Conservation (phyloP, 331 rosid species). For the Ulmus americana region DNA sequence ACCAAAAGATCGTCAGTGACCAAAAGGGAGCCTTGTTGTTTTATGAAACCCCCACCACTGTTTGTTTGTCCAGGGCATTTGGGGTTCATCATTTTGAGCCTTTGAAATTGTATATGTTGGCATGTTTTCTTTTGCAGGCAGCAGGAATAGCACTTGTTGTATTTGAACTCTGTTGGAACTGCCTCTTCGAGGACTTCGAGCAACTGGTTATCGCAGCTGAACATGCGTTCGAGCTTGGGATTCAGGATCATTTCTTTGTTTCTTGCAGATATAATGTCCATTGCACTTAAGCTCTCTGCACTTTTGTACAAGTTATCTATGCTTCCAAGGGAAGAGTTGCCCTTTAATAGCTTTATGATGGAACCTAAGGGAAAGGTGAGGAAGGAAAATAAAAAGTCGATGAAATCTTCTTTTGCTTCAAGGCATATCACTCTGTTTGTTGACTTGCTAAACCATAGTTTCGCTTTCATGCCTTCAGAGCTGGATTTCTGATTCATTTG, state of each 20-base stretch:
- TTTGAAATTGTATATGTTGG: not conserved
- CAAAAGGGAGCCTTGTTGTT: constrained; percentile 3
- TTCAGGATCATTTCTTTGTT: constrained; percentile 3
- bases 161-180: not conserved
- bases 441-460: constrained; percentile 8
- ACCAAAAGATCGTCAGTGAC: constrained; percentile 7
- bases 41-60: constrained; percentile 12
- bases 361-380: constrained; percentile 15
- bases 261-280: not conserved
- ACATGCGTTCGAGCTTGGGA: constrained; percentile 17
- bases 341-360: constrained; percentile 3
- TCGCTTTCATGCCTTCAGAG: not conserved
- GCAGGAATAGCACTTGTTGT: constrained; percentile 1
- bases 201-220: constrained; percentile 4
- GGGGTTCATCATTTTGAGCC: constrained; percentile 10
- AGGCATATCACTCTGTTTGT: constrained; percentile 1
- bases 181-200: constrained; percentile 5
- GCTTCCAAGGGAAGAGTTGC: constrained; percentile 12
- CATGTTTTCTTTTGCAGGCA: constrained; percentile 2
- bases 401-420: constrained; percentile 10
- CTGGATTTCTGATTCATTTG: not conserved
- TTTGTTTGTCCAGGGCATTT: not conserved
- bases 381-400: constrained; percentile 7
- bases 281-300: not conserved
- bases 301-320: constrained; percentile 11